Evolutionary conservation across 2,329 filamentous ascomycete genomes (phyloP).

Genomic region (Thermoascus crustaceus): DNA sequence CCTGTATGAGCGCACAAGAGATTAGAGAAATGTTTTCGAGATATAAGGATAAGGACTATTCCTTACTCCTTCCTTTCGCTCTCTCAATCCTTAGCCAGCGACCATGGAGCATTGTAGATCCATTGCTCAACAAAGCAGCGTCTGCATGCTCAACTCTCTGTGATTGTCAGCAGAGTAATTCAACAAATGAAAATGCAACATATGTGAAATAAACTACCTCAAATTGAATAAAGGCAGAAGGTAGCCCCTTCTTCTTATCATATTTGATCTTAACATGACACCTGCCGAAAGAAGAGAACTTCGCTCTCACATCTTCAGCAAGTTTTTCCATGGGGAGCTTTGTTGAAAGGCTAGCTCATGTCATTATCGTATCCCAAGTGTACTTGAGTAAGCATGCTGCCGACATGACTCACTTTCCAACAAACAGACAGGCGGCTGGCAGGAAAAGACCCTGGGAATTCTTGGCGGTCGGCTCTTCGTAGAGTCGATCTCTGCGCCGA

Average conservation of each 20-base stretch:
- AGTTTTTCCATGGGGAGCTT: slow-evolving; percentile 19
- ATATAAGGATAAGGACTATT: background rate
- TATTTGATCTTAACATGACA: slow-evolving; percentile 30
- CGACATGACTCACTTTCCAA: slow-evolving; percentile 27
- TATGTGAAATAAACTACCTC: slow-evolving; percentile 13
- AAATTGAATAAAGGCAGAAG: slow-evolving; percentile 33
- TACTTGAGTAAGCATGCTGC: background rate
- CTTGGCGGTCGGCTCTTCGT: slow-evolving; percentile 18
- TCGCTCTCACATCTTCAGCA: slow-evolving; percentile 18
- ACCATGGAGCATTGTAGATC: slow-evolving; percentile 9
- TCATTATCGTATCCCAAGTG: slow-evolving; percentile 7
- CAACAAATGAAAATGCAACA: background rate
- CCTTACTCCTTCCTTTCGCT: slow-evolving; percentile 14
- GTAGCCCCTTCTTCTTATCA: slow-evolving; percentile 23
- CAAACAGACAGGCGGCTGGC: slow-evolving; percentile 30
- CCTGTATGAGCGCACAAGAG: slow-evolving; percentile 7
- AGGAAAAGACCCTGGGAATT: slow-evolving; percentile 31
- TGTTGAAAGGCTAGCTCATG: slow-evolving; percentile 18
- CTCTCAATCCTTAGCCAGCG: slow-evolving; percentile 14
- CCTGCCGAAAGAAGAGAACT: slow-evolving; percentile 24
- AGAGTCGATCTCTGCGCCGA: slow-evolving; percentile 19
- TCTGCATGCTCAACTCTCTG: slow-evolving; percentile 22
- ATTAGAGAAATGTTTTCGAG: background rate
- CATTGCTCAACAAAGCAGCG: slow-evolving; percentile 12
- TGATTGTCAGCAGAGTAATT: background rate